phyloP scores from a whole-genome alignment of 2,329 filamentous ascomycete genomes.

The Acarospora socialis region DNA sequence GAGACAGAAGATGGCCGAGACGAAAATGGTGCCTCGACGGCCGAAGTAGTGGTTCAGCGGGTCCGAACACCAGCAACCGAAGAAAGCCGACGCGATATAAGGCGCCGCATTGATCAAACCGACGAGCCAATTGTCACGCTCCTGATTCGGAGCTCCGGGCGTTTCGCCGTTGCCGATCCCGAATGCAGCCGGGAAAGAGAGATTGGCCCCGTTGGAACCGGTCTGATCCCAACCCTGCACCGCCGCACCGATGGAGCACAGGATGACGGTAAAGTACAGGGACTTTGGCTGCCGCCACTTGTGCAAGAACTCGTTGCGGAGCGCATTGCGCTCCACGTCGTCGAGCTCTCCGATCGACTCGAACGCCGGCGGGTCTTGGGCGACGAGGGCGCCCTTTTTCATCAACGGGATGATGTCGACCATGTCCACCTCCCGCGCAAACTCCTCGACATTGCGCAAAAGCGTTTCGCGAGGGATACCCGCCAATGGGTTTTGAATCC shows the following conservation, averaged over 20 bases:
- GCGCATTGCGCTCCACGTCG: slow-evolving; percentile 26
- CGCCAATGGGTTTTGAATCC: slow-evolving; percentile 33
- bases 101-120: slow-evolving; percentile 50
- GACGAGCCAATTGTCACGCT: slow-evolving; percentile 40
- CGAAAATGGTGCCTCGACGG: slow-evolving; percentile 50
- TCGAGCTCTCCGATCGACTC: slow-evolving; percentile 30
- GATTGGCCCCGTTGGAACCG: slow-evolving; percentile 39
- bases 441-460: slow-evolving; percentile 28
- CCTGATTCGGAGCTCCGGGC: slow-evolving; percentile 19
- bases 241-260: slow-evolving; percentile 38
- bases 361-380: slow-evolving; percentile 33
- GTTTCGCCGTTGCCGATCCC: slow-evolving; percentile 28
- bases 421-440: slow-evolving; percentile 28
- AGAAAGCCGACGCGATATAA: slow-evolving; percentile 37
- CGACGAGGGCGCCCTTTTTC: slow-evolving; percentile 35
- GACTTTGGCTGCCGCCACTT: slow-evolving; percentile 35
- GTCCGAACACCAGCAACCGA: slow-evolving; percentile 54
- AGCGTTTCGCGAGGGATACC: slow-evolving; percentile 25
- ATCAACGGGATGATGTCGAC: slow-evolving; percentile 28
- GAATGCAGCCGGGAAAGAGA: slow-evolving; percentile 34
- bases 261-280: slow-evolving; percentile 37
- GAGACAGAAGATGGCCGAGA: slow-evolving; percentile 49
- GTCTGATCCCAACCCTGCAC: slow-evolving; percentile 41
- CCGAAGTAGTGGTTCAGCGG: slow-evolving; percentile 45
- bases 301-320: slow-evolving; percentile 33